Evolutionary conservation across 345 rosid species (phyloP), one percentile per base, ranked within the genome.

Genomic region (Orychophragmus violaceus): DNA sequence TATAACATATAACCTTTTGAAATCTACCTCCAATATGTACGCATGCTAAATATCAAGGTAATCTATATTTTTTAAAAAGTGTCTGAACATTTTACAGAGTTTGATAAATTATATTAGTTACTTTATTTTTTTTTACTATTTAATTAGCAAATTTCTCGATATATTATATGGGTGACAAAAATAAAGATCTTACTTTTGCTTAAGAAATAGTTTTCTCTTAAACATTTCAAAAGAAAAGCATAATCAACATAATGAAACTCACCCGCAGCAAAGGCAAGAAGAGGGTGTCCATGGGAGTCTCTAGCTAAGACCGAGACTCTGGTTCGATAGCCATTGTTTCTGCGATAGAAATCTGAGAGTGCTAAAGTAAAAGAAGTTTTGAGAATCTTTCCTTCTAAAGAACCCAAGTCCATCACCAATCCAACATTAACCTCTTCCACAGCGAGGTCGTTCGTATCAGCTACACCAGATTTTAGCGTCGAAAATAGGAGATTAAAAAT

Each of bases 201-300:
- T n/a, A n/a, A n/a, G n/a, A n/a, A n/a, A n/a, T n/a, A n/a, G n/a
- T n/a, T n/a, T n/a, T n/a, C n/a, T n/a, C n/a, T n/a, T n/a, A n/a
- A n/a, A n/a, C n/a, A n/a, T n/a, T n/a, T n/a, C n/a, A n/a, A 27
- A 27, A 27, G 29, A 27, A 5, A 27, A 27, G 5, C 1, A 0
- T 5, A 27, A 27, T 27, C 0, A 27, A 5, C 5, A 27, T 9
- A 33, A 33, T 33, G n/a, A 35, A 35, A 68, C 64, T 39, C 6
- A 71, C 75, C 69, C 12, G 75, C n/a, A 25, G 42, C 25, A 3
- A 58, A 33, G 19, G 66, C 76, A 29, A 56, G 16, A n/a, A 72
- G 39, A 54, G 71, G 66, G 18, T 73, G 42, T 11, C 72, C 72
- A 36, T 51, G 59, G 2, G 77, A 73, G 46, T 73, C 77, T 52